phyloP scores from a whole-genome alignment of 139 green algal genomes.

The Volvox africanus region DNA sequence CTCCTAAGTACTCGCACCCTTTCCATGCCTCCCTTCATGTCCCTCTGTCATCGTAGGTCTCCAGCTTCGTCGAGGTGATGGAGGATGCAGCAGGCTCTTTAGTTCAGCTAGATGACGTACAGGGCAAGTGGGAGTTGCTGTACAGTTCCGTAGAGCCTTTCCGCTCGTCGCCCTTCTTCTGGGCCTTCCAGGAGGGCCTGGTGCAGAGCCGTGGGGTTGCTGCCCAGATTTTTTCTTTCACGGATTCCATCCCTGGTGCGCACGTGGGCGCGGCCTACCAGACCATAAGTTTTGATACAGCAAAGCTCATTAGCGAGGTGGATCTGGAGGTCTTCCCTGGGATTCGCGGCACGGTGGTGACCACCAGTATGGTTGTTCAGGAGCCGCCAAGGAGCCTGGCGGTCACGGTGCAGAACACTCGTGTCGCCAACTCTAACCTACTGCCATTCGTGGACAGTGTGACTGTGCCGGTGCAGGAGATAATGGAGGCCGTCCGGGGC shows the following conservation, averaged over 20 bases:
- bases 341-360: conserved; percentile 50
- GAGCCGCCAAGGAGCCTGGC: conserved; percentile 28
- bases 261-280: conserved; percentile 44
- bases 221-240: conserved; percentile 53
- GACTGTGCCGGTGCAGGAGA: conserved; percentile 51
- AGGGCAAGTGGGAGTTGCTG: conserved; percentile 51
- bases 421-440: conserved; percentile 51
- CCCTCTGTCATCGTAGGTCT: not conserved
- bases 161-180: conserved; percentile 57
- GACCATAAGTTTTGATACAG: conserved; percentile 39
- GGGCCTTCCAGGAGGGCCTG: conserved; percentile 57
- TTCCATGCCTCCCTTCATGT: no score
- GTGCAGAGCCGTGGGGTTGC: conserved; percentile 45
- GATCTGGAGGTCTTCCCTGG: conserved; percentile 56
- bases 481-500: conserved; percentile 41
- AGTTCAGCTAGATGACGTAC: not conserved
- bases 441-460: conserved; percentile 49
- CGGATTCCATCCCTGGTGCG: conserved; percentile 53
- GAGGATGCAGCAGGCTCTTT: not conserved
- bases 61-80: conserved; percentile 33
- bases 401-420: conserved; percentile 50
- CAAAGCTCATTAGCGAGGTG: conserved; percentile 49
- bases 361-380: conserved; percentile 39
- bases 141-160: conserved; percentile 47
- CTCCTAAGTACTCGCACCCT: no score